Evolutionary conservation across 2,329 filamentous ascomycete genomes (phyloP).

Genomic region (Ceratocystis papillata): DNA sequence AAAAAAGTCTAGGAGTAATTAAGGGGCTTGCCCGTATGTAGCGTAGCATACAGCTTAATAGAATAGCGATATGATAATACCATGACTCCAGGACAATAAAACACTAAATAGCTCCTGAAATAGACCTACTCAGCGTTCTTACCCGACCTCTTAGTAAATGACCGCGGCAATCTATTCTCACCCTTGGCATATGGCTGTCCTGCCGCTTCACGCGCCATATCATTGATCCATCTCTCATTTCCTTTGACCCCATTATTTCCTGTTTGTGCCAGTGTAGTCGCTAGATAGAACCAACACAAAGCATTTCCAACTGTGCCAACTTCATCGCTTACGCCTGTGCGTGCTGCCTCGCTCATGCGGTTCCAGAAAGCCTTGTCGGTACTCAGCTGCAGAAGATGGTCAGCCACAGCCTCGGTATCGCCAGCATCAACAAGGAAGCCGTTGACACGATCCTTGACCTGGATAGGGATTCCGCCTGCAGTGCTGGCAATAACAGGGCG

Average conservation of each 20-base stretch:
- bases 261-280: constrained; percentile 50
- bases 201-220: constrained; percentile 58
- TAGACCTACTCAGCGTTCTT: too few species aligned
- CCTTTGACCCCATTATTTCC: constrained; percentile 44
- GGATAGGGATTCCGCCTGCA: constrained; percentile 70
- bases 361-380: constrained; percentile 53
- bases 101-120: too few species aligned
- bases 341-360: constrained; percentile 55
- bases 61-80: too few species aligned
- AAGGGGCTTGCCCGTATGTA: too few species aligned
- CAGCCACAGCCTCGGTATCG: constrained; percentile 58
- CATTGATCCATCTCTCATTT: constrained; percentile 58
- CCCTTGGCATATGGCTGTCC: constrained; percentile 45
- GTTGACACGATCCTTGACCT: constrained; percentile 59
- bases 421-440: constrained; percentile 64
- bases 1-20: too few species aligned
- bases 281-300: constrained; percentile 67
- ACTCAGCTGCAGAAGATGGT: constrained; percentile 55
- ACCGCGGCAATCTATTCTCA: constrained; percentile 51
- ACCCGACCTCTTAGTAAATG: constrained; percentile 32
- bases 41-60: too few species aligned
- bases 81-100: too few species aligned
- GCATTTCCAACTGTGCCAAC: constrained; percentile 72
- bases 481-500: constrained; percentile 65
- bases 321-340: constrained; percentile 62